A percentile compares a stretch with the other conserved stretches of the same genome.
phyloP scores from a whole-genome alignment of 352 stramenopile genomes.

The Phytopythium vexans region DNA sequence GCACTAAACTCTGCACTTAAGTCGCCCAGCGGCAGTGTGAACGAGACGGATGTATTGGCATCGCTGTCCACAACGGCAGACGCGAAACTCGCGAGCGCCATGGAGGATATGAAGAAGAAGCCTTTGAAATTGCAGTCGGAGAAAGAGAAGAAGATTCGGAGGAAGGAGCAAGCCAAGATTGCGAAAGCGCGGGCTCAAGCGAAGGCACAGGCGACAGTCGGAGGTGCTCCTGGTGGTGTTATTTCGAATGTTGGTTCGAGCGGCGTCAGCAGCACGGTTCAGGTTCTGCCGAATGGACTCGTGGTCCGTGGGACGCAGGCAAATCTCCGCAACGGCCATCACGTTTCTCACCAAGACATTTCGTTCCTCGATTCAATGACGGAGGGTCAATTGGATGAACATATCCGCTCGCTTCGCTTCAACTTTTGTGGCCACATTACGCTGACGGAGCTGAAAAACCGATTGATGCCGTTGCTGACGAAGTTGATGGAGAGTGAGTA shows the following conservation, averaged over 20 bases:
- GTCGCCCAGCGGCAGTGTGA: too few relatives aligned
- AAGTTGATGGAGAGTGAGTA: slow-evolving; percentile 90
- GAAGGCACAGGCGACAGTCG: slow-evolving; percentile 36
- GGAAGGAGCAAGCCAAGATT: slow-evolving; percentile 81
- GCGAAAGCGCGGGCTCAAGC: slow-evolving; percentile 71
- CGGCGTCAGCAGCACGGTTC: not conserved
- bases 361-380: slow-evolving; percentile 88
- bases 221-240: not conserved
- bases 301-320: slow-evolving; percentile 69
- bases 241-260: not conserved
- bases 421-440: slow-evolving; percentile 88
- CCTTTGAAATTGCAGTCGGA: slow-evolving; percentile 73
- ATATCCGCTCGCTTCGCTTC: slow-evolving; percentile 87
- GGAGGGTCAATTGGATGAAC: slow-evolving; percentile 80
- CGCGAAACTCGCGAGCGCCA: too few relatives aligned
- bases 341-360: slow-evolving; percentile 79
- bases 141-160: slow-evolving; percentile 84
- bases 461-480: slow-evolving; percentile 74
- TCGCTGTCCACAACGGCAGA: too few relatives aligned
- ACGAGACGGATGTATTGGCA: too few relatives aligned
- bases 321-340: slow-evolving; percentile 50
- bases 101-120: slow-evolving; percentile 62
- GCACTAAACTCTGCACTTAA: too few relatives aligned
- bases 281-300: slow-evolving; percentile 54
- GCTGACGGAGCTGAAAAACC: slow-evolving; percentile 78